Evolutionary conservation across 345 rosid genomes (phyloP).

Genomic region (Capsella bursapastoris): DNA sequence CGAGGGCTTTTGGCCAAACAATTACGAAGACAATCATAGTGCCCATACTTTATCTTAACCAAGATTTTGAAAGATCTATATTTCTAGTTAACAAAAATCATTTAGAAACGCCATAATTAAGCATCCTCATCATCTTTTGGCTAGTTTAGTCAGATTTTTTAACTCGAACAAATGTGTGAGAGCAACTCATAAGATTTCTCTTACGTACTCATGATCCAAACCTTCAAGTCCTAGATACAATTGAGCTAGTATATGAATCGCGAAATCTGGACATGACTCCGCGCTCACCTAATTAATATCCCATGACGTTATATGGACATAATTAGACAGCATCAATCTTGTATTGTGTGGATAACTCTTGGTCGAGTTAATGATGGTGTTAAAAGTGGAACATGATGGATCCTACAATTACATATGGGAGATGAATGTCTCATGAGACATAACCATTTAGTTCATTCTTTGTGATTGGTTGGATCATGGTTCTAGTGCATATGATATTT

Average conservation of each 20-base stretch:
- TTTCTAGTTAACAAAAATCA: background rate
- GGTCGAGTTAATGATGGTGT: background rate
- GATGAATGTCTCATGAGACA: too few relatives aligned
- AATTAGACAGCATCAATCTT: background rate
- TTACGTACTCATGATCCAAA: background rate
- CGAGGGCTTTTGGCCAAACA: background rate
- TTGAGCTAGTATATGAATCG: background rate
- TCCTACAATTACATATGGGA: background rate
- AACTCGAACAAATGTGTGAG: background rate
- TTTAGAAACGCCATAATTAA: background rate
- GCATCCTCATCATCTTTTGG: background rate
- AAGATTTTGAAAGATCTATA: background rate
- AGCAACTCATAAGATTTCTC: background rate
- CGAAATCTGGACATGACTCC: background rate
- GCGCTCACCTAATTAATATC: too few relatives aligned
- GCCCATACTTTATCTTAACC: too few relatives aligned
- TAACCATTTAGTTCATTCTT: too few relatives aligned
- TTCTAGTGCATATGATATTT: too few relatives aligned
- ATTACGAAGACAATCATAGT: too few relatives aligned
- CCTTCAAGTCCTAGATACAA: background rate
- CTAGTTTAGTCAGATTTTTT: background rate
- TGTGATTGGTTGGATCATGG: too few relatives aligned
- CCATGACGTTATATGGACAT: too few relatives aligned
- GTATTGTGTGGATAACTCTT: background rate
- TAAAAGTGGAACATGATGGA: background rate